Evolutionary conservation across 2,329 filamentous ascomycete species (phyloP).

Genomic region (Akanthomyces muscarius): DNA sequence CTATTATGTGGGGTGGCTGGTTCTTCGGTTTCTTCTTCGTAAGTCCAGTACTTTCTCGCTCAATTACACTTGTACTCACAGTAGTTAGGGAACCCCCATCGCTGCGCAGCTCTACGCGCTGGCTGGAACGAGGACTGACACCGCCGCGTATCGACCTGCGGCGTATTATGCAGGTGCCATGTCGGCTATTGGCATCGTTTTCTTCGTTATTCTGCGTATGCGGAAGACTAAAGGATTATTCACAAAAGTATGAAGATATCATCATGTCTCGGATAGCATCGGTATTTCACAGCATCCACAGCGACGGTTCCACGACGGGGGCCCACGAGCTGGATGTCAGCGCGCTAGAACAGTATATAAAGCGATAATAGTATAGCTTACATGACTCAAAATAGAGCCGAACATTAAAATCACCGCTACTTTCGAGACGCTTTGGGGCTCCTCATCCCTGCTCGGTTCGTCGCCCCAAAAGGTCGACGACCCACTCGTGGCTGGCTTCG

Average conservation of each 20-base stretch:
- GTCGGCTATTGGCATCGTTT: constrained; percentile 22
- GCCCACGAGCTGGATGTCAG: too few relatives aligned
- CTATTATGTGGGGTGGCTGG: constrained; percentile 27
- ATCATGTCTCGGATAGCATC: not conserved
- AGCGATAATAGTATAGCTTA: not conserved
- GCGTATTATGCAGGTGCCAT: constrained; percentile 28
- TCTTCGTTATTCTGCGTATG: constrained; percentile 16
- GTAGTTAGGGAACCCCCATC: constrained; percentile 25
- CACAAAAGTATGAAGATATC: not conserved
- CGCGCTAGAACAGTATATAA: not conserved
- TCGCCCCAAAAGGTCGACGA: not conserved
- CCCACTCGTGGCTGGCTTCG: constrained; percentile 11
- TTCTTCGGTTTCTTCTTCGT: constrained; percentile 29
- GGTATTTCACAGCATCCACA: not conserved
- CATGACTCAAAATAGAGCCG: not conserved
- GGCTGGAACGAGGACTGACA: constrained; percentile 19
- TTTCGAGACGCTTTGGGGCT: not conserved
- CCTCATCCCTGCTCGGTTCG: not conserved
- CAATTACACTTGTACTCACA: constrained; percentile 3
- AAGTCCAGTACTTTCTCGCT: not conserved
- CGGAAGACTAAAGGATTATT: constrained; percentile 1
- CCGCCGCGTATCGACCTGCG: constrained; percentile 24
- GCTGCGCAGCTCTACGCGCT: constrained; percentile 26
- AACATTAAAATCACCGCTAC: not conserved
- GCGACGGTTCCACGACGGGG: too few relatives aligned